Conservation (phyloP, 1,284 basidiomycete genomes). For the Trametes pubescens region DNA sequence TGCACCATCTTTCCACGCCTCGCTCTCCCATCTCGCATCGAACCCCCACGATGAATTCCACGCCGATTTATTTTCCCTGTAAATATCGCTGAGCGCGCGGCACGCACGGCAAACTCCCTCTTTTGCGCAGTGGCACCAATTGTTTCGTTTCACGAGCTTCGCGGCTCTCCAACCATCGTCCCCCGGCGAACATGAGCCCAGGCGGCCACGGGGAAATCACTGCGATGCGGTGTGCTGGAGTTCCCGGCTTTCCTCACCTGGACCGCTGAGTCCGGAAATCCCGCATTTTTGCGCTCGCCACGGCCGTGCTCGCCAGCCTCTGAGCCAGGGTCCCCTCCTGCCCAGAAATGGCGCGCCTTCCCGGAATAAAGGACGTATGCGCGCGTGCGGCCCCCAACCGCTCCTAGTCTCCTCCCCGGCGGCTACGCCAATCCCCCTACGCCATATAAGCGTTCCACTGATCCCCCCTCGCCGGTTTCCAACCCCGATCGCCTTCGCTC, state of each 20-base stretch:
- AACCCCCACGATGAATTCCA: neutral
- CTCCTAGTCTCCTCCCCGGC: conserved; percentile 25
- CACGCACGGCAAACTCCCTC: conserved; percentile 7
- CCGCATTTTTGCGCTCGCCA: conserved; percentile 18
- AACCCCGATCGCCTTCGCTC: conserved; percentile 42
- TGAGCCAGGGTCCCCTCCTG: conserved; percentile 14
- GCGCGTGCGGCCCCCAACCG: neutral
- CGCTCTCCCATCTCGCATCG: neutral
- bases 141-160: conserved; percentile 34
- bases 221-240: conserved; percentile 25
- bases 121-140: conserved; percentile 26
- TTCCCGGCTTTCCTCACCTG: conserved; percentile 18
- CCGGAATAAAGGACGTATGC: conserved; percentile 5
- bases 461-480: conserved; percentile 38
- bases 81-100: neutral
- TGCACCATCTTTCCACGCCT: conserved; percentile 30
- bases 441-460: conserved; percentile 41
- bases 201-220: conserved; percentile 19
- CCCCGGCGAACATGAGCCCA: conserved; percentile 22
- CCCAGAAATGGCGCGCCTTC: conserved; percentile 11
- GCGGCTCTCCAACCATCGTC: conserved; percentile 26
- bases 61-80: neutral
- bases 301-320: conserved; percentile 3
- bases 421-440: conserved; percentile 33
- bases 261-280: conserved; percentile 12